Base-by-base conservation (phyloP, 1,139 yeast genomes). In the Lodderomyces metapsilosis region DNA sequence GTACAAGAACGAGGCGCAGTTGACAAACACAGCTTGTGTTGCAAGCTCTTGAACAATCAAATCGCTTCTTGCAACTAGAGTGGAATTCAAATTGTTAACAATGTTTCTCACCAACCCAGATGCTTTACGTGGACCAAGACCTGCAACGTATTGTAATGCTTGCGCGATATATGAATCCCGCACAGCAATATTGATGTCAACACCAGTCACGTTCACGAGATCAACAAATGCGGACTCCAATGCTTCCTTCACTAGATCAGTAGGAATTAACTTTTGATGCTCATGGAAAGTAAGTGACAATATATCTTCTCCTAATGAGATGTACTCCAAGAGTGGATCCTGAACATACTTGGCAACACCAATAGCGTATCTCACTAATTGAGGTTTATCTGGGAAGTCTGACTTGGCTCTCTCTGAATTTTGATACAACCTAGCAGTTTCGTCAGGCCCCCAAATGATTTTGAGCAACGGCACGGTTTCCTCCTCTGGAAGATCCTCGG, bases 61-160 rank as follows among this genome's bases (percentile, higher is more conserved):
- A 49, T 91, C 91, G 43, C 82, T 75, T 50, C 95, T 73, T 65
- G 79, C 86, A 51, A 78, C 73, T 62, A 80, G 77, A 47, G 76
- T 80, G 39, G 80, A 87, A 25, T 84, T 95, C 37, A 72, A 55
- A 58, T 75, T 82, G 47, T 84, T 71, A 55, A 86, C 88, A 49
- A 92, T 82, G 34, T 88, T 87, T 60, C 91, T 88, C 37, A 91
- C 62, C 49, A 94, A 74, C 36, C 95, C 95, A 22, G 88, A 77
- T 0, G 98, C 94, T 60, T 92, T 92, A 68, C 98, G 84, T 36
- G 96, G 95, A 37, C 99, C 99, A 45, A 92, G 74, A 25, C 99
- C 99, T 13, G 95, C 80, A 43, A 92, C 78, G 58, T 76, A 94
- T 31, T 82, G 94, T 47, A 92, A 68, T 40, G 82, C 63, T 40